These are phyloP conservation scores for Globisporangium yorkense DNA, from an alignment of 352 stramenopile genomes.

Conservation along the genomic window DNA sequence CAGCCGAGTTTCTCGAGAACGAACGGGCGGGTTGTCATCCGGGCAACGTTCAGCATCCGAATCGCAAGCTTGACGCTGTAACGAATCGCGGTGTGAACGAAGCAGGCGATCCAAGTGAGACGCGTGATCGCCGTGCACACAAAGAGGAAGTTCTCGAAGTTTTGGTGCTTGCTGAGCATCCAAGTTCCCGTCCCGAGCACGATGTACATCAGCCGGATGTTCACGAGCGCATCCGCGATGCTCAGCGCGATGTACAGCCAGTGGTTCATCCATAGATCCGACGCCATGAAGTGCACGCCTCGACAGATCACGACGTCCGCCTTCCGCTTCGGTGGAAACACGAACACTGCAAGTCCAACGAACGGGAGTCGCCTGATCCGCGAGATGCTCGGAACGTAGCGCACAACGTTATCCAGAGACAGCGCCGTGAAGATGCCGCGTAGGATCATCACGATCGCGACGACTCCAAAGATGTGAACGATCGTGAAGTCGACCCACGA, in stretches of 20 bases:
- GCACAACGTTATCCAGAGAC: conserved; percentile 21
- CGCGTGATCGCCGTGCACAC: conserved; percentile 32
- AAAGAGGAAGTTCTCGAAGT: conserved; percentile 48
- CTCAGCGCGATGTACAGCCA: conserved; percentile 61
- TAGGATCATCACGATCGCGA: conserved; percentile 36
- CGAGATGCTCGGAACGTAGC: conserved; percentile 30
- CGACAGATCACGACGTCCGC: conserved; percentile 31
- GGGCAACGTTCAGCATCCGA: conserved; percentile 15
- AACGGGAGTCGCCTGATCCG: conserved; percentile 16
- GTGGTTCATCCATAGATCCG: conserved; percentile 64
- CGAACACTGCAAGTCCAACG: conserved; percentile 18
- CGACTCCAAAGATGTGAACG: conserved; percentile 25
- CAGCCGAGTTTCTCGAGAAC: conserved; percentile 22
- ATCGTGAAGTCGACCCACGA: conserved; percentile 32
- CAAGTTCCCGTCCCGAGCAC: conserved; percentile 37
- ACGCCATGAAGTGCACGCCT: conserved; percentile 38
- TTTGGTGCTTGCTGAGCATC: conserved; percentile 42
- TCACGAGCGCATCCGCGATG: conserved; percentile 36
- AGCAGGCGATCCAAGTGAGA: conserved; percentile 49
- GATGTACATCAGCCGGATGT: conserved; percentile 36
- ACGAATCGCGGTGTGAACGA: conserved; percentile 28
- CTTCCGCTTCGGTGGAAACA: conserved; percentile 24
- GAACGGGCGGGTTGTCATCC: conserved; percentile 11
- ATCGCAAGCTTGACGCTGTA: conserved; percentile 21
- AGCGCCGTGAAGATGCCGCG: conserved; percentile 33